Evolutionary conservation across 2,329 filamentous ascomycete genomes (phyloP).

Genomic region (Ophiostoma populinum): DNA sequence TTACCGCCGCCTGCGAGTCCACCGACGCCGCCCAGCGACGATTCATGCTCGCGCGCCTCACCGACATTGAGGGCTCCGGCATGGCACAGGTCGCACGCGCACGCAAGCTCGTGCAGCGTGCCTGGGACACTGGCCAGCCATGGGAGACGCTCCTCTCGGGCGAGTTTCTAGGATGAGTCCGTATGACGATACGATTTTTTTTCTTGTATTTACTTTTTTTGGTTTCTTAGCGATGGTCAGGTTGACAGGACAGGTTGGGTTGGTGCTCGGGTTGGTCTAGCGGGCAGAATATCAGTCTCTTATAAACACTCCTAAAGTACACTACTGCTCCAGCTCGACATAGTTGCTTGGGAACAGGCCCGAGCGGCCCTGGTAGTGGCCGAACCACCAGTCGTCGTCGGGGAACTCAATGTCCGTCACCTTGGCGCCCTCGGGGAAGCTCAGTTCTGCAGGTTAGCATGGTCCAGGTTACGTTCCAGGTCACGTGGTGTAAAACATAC

Average conservation of each 20-base stretch:
- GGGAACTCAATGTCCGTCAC: constrained; percentile 82
- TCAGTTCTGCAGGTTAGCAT: constrained; percentile 33
- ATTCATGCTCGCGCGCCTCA: constrained; percentile 47
- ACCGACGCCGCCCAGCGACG: constrained; percentile 34
- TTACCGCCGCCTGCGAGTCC: constrained; percentile 65
- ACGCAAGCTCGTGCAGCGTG: constrained; percentile 46
- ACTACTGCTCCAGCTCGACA: constrained; percentile 34
- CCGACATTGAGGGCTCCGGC: constrained; percentile 52
- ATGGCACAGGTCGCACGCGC: constrained; percentile 58
- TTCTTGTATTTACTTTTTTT: constrained; percentile 1
- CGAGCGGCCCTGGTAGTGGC: constrained; percentile 58
- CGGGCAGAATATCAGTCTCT: too few relatives aligned
- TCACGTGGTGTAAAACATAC: too few relatives aligned
- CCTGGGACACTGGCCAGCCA: constrained; percentile 49
- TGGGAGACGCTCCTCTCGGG: constrained; percentile 52
- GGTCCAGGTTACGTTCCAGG: too few relatives aligned
- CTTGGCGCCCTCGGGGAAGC: constrained; percentile 77
- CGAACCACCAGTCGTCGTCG: constrained; percentile 98
- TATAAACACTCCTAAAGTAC: too few relatives aligned
- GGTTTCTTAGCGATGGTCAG: not conserved
- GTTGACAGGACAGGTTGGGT: too few relatives aligned
- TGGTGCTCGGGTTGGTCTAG: too few relatives aligned
- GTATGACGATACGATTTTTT: not conserved
- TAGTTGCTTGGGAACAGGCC: constrained; percentile 75
- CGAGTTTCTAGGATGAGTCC: constrained; percentile 47